Conservation (phyloP, 768 basidiomycete genomes). For the Amanita subjunquillea region DNA sequence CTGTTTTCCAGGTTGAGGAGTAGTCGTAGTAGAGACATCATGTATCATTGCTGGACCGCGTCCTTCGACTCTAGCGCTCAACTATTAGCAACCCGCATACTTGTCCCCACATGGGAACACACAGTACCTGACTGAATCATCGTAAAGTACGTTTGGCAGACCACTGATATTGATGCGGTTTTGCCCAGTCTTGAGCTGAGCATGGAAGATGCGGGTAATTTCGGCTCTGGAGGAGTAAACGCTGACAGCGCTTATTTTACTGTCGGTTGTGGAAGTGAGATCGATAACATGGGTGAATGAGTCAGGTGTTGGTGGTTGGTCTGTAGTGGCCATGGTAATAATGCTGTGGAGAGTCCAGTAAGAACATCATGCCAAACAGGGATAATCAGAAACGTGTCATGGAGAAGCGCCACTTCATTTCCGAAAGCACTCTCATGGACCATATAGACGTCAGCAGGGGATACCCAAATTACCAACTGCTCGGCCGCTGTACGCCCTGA, state of each 20-base stretch:
- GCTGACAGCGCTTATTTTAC: conserved; percentile 23
- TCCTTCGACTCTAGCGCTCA: conserved; percentile 19
- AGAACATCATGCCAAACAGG: too few species aligned
- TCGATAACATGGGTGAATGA: conserved; percentile 10
- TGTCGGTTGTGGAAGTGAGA: conserved; percentile 17
- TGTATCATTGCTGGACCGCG: conserved; percentile 35
- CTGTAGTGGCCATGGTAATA: neutral
- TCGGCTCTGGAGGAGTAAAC: conserved; percentile 27
- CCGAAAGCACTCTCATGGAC: too few species aligned
- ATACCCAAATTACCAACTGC: too few species aligned
- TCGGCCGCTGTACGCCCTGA: too few species aligned
- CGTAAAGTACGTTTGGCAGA: too few species aligned
- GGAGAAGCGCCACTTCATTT: too few species aligned
- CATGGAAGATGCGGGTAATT: conserved; percentile 23
- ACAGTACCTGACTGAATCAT: conserved; percentile 29
- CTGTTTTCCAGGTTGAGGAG: conserved; percentile 9
- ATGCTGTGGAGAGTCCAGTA: too few species aligned
- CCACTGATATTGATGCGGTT: conserved; percentile 30
- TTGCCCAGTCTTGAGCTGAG: conserved; percentile 21
- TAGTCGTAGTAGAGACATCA: conserved; percentile 26
- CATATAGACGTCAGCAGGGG: too few species aligned
- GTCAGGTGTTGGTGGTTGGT: neutral
- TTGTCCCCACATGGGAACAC: neutral
- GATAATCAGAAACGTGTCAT: too few species aligned
- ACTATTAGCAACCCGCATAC: neutral